Percentiles rank a stretch among this genome's conserved stretches.
These are phyloP conservation scores for Colletotrichum lindemuthianum DNA, from an alignment of 2,329 filamentous ascomycete species.

Conservation along the genomic window DNA sequence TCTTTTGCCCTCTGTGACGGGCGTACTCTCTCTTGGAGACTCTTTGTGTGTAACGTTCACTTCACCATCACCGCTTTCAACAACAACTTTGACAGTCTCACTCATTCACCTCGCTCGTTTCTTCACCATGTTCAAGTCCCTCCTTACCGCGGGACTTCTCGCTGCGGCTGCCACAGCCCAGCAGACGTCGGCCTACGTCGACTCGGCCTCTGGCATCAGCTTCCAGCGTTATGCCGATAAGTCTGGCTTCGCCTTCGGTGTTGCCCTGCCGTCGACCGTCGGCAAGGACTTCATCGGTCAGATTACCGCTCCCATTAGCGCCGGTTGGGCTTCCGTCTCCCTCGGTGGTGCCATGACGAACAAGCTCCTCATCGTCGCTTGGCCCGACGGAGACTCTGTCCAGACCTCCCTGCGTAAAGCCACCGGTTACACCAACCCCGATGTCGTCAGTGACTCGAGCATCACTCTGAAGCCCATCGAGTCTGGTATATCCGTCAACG, in stretches of 20 bases:
- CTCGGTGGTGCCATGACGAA: constrained; percentile 55
- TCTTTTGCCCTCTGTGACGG: constrained; percentile 33
- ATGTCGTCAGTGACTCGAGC: constrained; percentile 47
- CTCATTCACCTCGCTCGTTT: constrained; percentile 4
- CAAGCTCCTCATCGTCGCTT: constrained; percentile 55
- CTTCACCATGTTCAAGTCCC: constrained; percentile 31
- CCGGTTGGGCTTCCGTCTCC: constrained; percentile 38
- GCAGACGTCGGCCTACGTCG: constrained; percentile 29
- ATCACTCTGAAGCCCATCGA: constrained; percentile 54
- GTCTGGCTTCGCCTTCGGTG: constrained; percentile 27
- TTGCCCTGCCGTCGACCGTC: constrained; percentile 28
- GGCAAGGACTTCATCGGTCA: constrained; percentile 36
- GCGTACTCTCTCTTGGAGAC: constrained; percentile 33
- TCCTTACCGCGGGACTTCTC: constrained; percentile 25
- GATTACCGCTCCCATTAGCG: constrained; percentile 31
- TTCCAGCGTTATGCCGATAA: constrained; percentile 32
- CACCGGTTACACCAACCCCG: constrained; percentile 52
- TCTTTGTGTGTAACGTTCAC: constrained; percentile 29
- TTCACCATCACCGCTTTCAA: neutral
- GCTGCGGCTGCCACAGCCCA: constrained; percentile 30
- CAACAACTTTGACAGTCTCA: neutral
- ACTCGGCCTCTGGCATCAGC: constrained; percentile 25
- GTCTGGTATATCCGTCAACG: constrained; percentile 57
- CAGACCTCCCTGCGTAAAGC: constrained; percentile 38
- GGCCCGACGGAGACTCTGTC: constrained; percentile 53